A percentile compares a stretch with the other conserved stretches of the same genome.
Evolutionary conservation across 2,329 filamentous ascomycete genomes (phyloP).

Genomic region (Penicillium sclerotigenum): DNA sequence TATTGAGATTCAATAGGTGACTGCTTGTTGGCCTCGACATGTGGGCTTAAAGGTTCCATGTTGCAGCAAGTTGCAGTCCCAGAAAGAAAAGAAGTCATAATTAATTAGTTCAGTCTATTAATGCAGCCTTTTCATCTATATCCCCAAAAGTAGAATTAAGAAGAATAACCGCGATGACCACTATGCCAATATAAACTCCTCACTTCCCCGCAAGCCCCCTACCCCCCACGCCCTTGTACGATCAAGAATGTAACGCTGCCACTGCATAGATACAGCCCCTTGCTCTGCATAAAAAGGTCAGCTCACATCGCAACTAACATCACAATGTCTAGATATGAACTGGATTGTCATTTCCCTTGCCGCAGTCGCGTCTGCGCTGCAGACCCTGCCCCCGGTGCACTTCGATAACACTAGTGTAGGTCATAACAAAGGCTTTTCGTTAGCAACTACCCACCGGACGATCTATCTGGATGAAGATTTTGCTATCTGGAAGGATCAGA

Average conservation of each 20-base stretch:
- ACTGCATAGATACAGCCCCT: not conserved
- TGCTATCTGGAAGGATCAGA: slow-evolving; percentile 40
- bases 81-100: too few species aligned
- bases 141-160: too few species aligned
- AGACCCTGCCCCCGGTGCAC: slow-evolving; percentile 40
- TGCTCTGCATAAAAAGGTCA: not conserved
- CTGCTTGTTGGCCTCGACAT: too few species aligned
- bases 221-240: not conserved
- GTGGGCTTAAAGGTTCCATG: too few species aligned
- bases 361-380: slow-evolving; percentile 32
- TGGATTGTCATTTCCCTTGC: slow-evolving; percentile 9
- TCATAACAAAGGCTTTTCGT: slow-evolving; percentile 17
- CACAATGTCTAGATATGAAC: slow-evolving; percentile 9
- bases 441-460: slow-evolving; percentile 5
- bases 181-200: not conserved
- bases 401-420: slow-evolving; percentile 28
- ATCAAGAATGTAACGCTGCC: slow-evolving; percentile 19
- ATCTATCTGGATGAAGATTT: slow-evolving; percentile 44
- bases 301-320: not conserved
- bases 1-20: too few species aligned
- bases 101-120: too few species aligned
- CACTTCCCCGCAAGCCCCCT: not conserved
- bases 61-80: too few species aligned
- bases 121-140: too few species aligned
- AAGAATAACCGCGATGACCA: too few species aligned